Base-by-base conservation (phyloP, 2,329 filamentous ascomycete genomes). In the Diaporthe longicolla region DNA sequence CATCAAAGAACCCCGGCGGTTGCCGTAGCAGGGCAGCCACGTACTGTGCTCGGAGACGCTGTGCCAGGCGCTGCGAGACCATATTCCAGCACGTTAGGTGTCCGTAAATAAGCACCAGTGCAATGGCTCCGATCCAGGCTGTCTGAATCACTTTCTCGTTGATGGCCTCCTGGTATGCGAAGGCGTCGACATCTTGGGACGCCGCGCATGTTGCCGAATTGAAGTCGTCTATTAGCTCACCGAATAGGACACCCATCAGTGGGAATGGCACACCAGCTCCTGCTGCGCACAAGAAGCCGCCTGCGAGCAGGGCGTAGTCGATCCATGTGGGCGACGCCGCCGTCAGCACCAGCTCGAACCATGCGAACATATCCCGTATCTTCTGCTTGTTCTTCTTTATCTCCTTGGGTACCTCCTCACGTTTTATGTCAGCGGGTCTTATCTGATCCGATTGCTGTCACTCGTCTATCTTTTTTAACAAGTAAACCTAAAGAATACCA, bases 181-280 rank as follows among this genome's bases (percentile, higher is more conserved):
- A 58, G 32, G 55, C 55, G 55, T 58, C 55, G 19, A 37, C 32
- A 10, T 58, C 55, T n/a, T 37, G 9, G 19, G 55, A 32, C 4
- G 55, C 55, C 13, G 55, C 55, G 21, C 55, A 58, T n/a, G 55
- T 58, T 58, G 55, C 55, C 55, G 55, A 58, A 32, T 58, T 58
- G 55, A 58, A 58, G 55, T 58, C 9, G 55, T 58, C 55, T n/a
- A 58, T 58, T 21, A 58, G 32, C 32, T 58, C 55, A 1, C 55
- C 55, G 32, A 58, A 58, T 3, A 58, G 55, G 55, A 58, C 55
- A 10, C 55, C 55, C 55, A 58, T 58, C 55, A 58, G 55, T 1
- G 55, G 55, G 32, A 58, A 58, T 0, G 55, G 55, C 32, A 58
- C 55, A 11, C 55, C 55, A 11, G 55, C 55, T 1, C 19, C 55